Base-by-base conservation (phyloP, 2,329 filamentous ascomycete species). In the Fusarium verrucosum region DNA sequence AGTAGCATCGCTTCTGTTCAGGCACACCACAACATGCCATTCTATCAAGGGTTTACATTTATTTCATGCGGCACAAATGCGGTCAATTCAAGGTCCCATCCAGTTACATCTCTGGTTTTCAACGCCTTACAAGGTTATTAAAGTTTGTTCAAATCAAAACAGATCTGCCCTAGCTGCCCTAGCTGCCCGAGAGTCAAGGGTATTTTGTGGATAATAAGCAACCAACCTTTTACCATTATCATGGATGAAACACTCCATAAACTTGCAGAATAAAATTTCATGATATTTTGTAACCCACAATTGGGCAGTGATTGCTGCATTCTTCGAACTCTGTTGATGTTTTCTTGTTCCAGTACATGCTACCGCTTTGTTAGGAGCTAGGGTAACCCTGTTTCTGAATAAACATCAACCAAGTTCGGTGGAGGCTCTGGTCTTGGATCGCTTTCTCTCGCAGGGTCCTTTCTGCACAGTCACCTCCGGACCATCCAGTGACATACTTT, bases 231-330 rank as follows among this genome's bases (percentile, higher is more conserved):
- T n/a, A n/a, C n/a, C n/a, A n/a, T n/a, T n/a, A n/a, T n/a, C n/a
- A n/a, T n/a, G n/a, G n/a, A 50, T 42, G 43, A 61, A 46, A 54
- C 46, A 60, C 32, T 43, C 44, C 37, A 44, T 49, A 50, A 33
- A 38, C 46, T 52, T 58, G 53, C 40, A 44, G 50, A 58, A 58
- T 47, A 58, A 42, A 45, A 25, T 59, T 49, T 45, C 38, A 54
- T 50, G 38, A 54, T 49, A 46, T 22, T 11, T 35, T 22, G 23
- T 14, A 62, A 35, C 41, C 61, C 61, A 65, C 54, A 50, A 37
- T 56, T 53, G 38, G 50, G 50, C 47, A 59, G 40, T 13, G 23
- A 22, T 38, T 28, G 11, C 33, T 52, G 17, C 47, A n/a, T 26
- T 47, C 38, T 50, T 62, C 42, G 28, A 40, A 23, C 45, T 42